phyloP scores from a whole-genome alignment of 805 yeast genomes.

The Teunomyces funiuensis region DNA sequence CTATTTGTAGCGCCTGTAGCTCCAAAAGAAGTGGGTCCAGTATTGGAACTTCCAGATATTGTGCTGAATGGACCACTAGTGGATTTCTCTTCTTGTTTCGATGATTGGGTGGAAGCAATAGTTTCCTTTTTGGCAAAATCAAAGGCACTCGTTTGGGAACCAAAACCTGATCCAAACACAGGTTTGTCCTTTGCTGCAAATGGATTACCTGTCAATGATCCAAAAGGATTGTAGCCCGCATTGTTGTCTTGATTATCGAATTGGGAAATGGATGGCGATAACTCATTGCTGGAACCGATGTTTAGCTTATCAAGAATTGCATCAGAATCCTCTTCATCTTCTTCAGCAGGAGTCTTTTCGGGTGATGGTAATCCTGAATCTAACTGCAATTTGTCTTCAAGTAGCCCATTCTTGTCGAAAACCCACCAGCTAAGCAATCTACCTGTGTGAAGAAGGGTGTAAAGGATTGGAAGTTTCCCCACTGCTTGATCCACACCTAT shows the following conservation, averaged over 20 bases:
- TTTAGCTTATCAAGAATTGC: neutral
- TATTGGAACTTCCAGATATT: neutral
- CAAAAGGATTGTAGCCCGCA: constrained; percentile 4
- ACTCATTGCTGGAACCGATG: neutral
- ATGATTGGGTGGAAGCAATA: neutral
- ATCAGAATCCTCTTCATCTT: neutral
- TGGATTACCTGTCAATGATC: neutral
- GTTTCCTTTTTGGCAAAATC: neutral
- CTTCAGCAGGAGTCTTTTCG: neutral
- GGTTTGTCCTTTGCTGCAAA: constrained; percentile 1
- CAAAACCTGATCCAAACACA: neutral
- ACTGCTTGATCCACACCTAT: constrained; percentile 54
- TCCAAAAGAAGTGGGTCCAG: constrained; percentile 2
- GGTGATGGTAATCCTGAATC: constrained; percentile 8
- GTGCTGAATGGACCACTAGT: neutral
- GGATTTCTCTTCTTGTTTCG: neutral
- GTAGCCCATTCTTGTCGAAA: constrained; percentile 54
- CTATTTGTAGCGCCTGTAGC: neutral
- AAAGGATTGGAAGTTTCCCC: constrained; percentile 62
- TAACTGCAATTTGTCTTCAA: constrained; percentile 28
- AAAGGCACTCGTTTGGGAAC: neutral
- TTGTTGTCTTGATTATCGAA: neutral
- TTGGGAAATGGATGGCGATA: neutral
- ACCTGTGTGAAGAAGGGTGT: constrained; percentile 65
- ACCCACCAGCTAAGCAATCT: constrained; percentile 62